Evolutionary conservation across 176 grass and related monocot species (phyloP), one percentile per base, ranked within the genome.

Genomic region (Juncus effusus): DNA sequence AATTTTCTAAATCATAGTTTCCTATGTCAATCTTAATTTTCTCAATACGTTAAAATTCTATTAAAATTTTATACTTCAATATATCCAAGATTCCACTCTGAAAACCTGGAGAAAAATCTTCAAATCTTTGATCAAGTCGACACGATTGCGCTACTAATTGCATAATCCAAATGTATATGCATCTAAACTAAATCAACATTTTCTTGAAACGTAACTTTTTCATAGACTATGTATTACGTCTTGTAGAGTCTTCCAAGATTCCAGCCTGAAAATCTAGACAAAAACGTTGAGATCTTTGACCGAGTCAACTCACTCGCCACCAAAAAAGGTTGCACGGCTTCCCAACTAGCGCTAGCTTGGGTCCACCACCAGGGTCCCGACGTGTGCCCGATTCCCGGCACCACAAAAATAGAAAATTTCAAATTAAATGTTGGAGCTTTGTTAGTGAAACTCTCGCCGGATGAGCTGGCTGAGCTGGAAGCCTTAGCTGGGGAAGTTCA

Each of bases 371-470:
- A 86, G 13, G 82, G 87, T 40, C 63, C 2, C 11, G 87, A 90
- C 44, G 87, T 86, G 3, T 90, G 87, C 59, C 79, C 87, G 61
- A 90, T 90, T 76, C 87, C 87, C 1, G 87, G 87, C 10, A 90
- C 87, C 0, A 90, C 87, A 0, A 83, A 90, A 65, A 54, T 86
- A 2, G 63, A 75, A 39, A 90, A 90, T 16, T 86, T 90, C 47
- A 75, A 86, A 36, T 67, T 80, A 36, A 90, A 90, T 38, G 59
- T 90, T 0, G 63, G 45, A 15, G 83, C 87, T n/a, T 9, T 90
- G 0, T 80, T 79, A 3, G 73, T 90, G 59, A 75, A 80, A 58
- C 82, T 90, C 45, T 71, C 72, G 0, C 12, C 71, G 0, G 52
- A 86, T 3, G 87, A 90, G 4, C 85, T 90, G 67, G 63, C 73